Conservation (phyloP, 2,329 filamentous ascomycete species). For the Scedosporium dehoogii region DNA sequence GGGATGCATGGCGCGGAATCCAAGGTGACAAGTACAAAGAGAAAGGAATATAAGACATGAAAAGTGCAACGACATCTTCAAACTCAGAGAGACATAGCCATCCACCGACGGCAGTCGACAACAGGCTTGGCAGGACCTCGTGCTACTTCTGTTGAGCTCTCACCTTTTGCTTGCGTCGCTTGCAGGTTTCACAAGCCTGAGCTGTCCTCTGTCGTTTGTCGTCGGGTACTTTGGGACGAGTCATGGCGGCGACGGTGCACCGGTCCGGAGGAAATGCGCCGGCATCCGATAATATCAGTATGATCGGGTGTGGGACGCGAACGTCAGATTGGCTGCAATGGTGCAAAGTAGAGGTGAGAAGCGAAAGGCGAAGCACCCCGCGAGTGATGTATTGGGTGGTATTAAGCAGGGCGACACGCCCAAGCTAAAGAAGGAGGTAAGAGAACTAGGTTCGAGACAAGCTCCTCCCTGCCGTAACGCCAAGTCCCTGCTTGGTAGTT, state of each 20-base stretch:
- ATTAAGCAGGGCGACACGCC: not conserved
- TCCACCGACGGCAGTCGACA: not conserved
- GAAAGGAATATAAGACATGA: too few species aligned
- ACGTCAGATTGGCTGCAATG: not conserved
- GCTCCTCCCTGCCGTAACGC: too few species aligned
- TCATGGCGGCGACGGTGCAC: constrained; percentile 27
- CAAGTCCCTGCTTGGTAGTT: too few species aligned
- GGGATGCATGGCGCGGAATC: too few species aligned
- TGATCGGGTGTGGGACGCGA: not conserved
- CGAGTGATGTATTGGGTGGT: not conserved
- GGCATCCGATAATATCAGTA: constrained; percentile 11
- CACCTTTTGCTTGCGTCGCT: constrained; percentile 58
- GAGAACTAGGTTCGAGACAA: not conserved
- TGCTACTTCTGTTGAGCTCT: constrained; percentile 15
- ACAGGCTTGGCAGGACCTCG: not conserved
- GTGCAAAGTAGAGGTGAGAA: not conserved
- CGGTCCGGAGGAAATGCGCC: constrained; percentile 6
- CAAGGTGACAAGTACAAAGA: too few species aligned
- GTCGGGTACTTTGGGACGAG: constrained; percentile 43
- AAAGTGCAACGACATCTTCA: too few species aligned
- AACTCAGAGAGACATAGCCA: too few species aligned
- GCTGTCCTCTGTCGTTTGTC: constrained; percentile 54
- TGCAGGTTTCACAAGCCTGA: constrained; percentile 55
- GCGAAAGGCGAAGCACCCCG: not conserved
- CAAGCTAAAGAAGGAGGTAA: not conserved